Evolutionary conservation across 1,284 basidiomycete genomes (phyloP).

Genomic region (Ceratobasidium sp.): DNA sequence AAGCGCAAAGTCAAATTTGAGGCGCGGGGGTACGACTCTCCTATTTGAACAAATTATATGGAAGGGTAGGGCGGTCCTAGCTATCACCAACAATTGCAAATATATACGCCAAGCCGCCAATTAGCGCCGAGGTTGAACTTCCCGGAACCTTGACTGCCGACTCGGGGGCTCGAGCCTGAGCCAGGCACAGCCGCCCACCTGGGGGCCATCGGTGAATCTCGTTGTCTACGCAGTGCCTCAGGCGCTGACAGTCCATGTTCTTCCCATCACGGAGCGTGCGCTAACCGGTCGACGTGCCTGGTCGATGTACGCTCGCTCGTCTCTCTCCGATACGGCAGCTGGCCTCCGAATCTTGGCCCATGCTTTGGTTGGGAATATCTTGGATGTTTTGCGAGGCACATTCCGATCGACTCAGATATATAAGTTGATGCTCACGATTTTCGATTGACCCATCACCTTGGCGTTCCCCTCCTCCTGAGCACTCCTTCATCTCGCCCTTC

Average conservation of each 20-base stretch:
- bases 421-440: background rate
- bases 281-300: background rate
- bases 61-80: background rate
- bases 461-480: background rate
- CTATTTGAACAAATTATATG: too few relatives aligned
- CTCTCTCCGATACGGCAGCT: background rate
- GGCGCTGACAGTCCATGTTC: background rate
- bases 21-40: too few relatives aligned
- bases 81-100: background rate
- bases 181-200: conserved; percentile 6
- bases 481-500: background rate
- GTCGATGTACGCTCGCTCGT: background rate
- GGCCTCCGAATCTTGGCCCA: background rate
- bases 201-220: background rate
- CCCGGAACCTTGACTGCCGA: background rate
- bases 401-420: background rate
- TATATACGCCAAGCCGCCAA: background rate
- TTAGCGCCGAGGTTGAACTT: background rate
- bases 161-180: background rate
- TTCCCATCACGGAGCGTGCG: background rate
- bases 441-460: background rate
- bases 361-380: background rate
- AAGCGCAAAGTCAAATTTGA: too few relatives aligned
- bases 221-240: background rate
- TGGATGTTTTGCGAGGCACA: background rate